Evolutionary conservation across 306 rosid species (phyloP), one percentile per base, ranked within the genome.

Genomic region (Pterocarpus macrocarpus): DNA sequence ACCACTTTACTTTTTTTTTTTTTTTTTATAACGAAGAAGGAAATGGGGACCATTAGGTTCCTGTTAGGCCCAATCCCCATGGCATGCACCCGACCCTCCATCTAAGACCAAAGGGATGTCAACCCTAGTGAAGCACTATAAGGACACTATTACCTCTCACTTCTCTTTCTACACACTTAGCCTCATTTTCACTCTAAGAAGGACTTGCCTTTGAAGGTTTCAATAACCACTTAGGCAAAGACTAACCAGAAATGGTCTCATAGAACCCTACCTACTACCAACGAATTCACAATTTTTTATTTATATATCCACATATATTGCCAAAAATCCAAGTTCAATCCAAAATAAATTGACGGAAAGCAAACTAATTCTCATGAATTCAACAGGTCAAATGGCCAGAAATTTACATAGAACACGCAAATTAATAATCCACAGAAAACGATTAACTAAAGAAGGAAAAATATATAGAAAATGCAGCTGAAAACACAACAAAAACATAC

Each of bases 171-270:
- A 34, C 52, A 17, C 38, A 8, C 11, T 13, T 4, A 14, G 16
- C 65, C 71, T 56, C 30, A 36, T 5, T 45, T 71, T 71, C 84
- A 71, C 36, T 47, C 22, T 6, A 16, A 80, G 44, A 80, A 64
- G 2, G 34, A 70, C 28, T 78, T 45, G 15, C 4, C 64, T 62
- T 38, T 38, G 13, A 43, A 75, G 6, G 12, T 39, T 39, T 39
- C 44, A 5, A 39, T 7, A 4, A 39, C 44, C 7, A 2, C 55
- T 17, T 1, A 77, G 6, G 2, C 38, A 71, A 64, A 6, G 5
- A 38, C 35, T 22, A 36, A 43, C 38, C 39, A 71, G 41, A 39
- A 64, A 69, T 16, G 49, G 33, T 4, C 33, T 32, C 22, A 73
- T 8, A 63, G 63, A 75, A 73, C 64, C 35, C n/a, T n/a, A 56